Base-by-base conservation (phyloP, 2,329 filamentous ascomycete species). In the Zymoseptoria ardabiliae region DNA sequence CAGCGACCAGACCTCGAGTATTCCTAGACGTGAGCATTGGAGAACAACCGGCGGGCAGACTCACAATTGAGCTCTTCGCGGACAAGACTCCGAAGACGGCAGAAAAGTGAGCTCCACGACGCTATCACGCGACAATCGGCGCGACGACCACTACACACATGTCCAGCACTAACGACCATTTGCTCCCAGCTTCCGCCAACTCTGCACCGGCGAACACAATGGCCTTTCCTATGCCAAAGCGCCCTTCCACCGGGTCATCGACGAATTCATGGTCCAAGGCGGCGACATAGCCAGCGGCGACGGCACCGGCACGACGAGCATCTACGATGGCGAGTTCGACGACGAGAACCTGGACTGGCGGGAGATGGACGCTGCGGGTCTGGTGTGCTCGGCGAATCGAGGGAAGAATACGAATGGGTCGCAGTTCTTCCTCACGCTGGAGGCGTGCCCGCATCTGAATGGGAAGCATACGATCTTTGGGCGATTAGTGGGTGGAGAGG, bases 241-340 rank as follows among this genome's bases (percentile, higher is more conserved):
- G 4, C 72, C 73, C 19, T 75, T 77, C 63, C 75, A 76, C 62
- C 69, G 75, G 10, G 68, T 77, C 53, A 76, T 77, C 57, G 73
- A 76, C 62, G 73, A 75, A 49, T 77, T 77, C 66, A 77, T 77
- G 75, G 66, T 77, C 3, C 75, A 77, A 66, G 75, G 75, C 51
- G 75, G 75, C 19, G 75, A 77, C 59, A 76, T 76, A 28, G 74
- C 69, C 3, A 70, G 71, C 25, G 71, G 73, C 54, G 71, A 77
- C 58, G 75, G 75, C 11, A 77, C 75, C 0, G 75, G 75, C 51
- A 73, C 72, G 10, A 61, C 61, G 41, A 75, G 73, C 58, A 76
- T 77, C 45, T 77, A 76, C 61, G 72, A 69, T 30, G 68, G 67
- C 10, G 71, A 74, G 25, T 77, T 75, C 54, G 74, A 73, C 25